phyloP scores from a whole-genome alignment of 129 eudicot species.

The Kitagawia praeruptora region DNA sequence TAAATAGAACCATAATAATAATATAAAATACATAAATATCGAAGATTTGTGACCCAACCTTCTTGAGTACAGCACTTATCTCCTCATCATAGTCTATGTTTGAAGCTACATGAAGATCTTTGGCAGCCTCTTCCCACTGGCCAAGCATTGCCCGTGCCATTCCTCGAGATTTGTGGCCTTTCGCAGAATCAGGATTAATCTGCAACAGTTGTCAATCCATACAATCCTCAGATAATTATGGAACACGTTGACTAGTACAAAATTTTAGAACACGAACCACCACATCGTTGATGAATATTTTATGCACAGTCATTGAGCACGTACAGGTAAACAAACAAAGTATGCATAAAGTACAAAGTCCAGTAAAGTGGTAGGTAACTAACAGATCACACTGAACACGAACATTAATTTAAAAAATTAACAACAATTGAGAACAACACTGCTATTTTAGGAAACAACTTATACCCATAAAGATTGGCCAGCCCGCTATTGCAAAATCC shows the following conservation, averaged over 20 bases:
- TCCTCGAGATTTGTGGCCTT: conserved; percentile 93
- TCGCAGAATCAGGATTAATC: conserved; percentile 97
- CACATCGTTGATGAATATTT: not conserved
- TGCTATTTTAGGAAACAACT: not conserved
- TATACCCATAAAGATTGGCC: not conserved
- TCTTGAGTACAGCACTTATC: conserved; percentile 70
- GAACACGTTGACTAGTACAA: not conserved
- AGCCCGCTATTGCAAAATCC: not conserved
- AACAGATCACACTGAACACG: not conserved
- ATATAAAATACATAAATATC: not conserved
- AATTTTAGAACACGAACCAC: not conserved
- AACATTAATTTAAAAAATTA: not conserved
- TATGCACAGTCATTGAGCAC: not conserved
- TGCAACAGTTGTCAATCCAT: conserved; percentile 13
- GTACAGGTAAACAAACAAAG: not conserved
- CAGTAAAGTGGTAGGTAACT: not conserved
- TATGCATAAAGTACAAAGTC: not conserved
- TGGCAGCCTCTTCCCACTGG: conserved; percentile 90
- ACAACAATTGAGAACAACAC: not conserved
- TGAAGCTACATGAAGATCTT: conserved; percentile 93
- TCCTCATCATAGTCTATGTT: conserved; percentile 91
- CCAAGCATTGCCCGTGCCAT: conserved; percentile 92
- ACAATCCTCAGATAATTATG: not conserved
- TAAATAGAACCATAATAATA: not conserved
- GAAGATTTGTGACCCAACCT: conserved; percentile 34